Evolutionary conservation across 768 basidiomycete genomes (phyloP).

Genomic region (Panus rudis): DNA sequence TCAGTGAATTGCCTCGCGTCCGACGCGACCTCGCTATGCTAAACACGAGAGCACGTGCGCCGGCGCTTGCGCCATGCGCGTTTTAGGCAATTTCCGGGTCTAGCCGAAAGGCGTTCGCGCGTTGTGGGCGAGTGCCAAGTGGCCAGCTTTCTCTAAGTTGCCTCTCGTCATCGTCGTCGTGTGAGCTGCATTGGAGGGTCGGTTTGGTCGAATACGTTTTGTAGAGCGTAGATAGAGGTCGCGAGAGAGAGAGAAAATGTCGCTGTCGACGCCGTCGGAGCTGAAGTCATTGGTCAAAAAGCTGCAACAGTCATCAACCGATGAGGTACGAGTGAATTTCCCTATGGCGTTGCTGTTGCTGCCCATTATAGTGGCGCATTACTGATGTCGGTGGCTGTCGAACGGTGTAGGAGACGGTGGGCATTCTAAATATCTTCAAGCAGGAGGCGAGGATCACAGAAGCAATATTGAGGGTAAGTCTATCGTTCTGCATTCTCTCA

Average conservation of each 20-base stretch:
- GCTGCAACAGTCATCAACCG: constrained; percentile 55
- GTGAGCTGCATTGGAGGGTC: too few relatives aligned
- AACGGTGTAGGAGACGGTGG: constrained; percentile 49
- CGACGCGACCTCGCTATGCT: too few relatives aligned
- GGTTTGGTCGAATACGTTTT: too few relatives aligned
- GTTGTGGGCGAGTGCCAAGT: too few relatives aligned
- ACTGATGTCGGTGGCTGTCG: constrained; percentile 24
- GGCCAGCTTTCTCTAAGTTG: too few relatives aligned
- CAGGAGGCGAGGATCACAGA: constrained; percentile 65
- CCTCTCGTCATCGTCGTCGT: too few relatives aligned
- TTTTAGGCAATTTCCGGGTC: too few relatives aligned
- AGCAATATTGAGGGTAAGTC: constrained; percentile 64
- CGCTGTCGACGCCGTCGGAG: constrained; percentile 40
- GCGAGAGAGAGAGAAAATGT: background rate
- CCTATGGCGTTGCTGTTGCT: constrained; percentile 31
- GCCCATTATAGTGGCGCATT: constrained; percentile 18
- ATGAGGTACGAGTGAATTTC: constrained; percentile 42
- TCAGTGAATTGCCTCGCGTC: too few relatives aligned
- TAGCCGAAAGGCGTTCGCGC: too few relatives aligned
- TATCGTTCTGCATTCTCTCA: constrained; percentile 19
- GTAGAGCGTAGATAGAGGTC: constrained; percentile 2
- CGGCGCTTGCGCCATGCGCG: too few relatives aligned
- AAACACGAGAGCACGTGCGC: too few relatives aligned
- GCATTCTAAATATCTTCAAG: constrained; percentile 56
- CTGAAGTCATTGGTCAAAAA: constrained; percentile 78